These are phyloP conservation scores for Tulasnella calospora DNA, from an alignment of 768 basidiomycete species.

Conservation along the genomic window DNA sequence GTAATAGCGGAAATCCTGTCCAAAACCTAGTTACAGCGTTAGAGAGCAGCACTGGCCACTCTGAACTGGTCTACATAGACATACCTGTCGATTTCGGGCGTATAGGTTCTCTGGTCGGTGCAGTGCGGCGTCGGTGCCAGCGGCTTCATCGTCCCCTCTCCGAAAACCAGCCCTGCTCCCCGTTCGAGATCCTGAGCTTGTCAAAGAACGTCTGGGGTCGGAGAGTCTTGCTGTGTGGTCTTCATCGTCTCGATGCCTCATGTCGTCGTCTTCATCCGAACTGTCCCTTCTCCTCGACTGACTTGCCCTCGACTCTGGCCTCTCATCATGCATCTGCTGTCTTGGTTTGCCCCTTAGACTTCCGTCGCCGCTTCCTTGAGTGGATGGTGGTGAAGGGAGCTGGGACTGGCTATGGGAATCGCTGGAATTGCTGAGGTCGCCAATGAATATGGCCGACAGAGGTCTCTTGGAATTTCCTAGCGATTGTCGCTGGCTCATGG, in stretches of 20 bases:
- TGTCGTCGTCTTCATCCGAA: conserved; percentile 49
- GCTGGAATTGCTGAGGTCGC: conserved; percentile 18
- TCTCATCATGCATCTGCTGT: conserved; percentile 40
- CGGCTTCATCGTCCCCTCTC: not conserved
- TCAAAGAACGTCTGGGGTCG: conserved; percentile 35
- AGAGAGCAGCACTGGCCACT: conserved; percentile 19
- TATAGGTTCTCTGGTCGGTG: conserved; percentile 66
- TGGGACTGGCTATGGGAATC: conserved; percentile 37
- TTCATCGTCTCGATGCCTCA: conserved; percentile 51
- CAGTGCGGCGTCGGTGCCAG: conserved; percentile 5
- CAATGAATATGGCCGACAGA: conserved; percentile 28
- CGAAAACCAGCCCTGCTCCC: not conserved
- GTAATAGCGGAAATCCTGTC: conserved; percentile 58
- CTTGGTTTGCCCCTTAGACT: conserved; percentile 37
- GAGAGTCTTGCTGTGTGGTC: conserved; percentile 55
- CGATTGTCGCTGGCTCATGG: not conserved
- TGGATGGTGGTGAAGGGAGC: conserved; percentile 76
- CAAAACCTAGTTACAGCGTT: conserved; percentile 45
- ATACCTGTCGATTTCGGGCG: conserved; percentile 67
- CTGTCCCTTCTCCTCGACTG: conserved; percentile 41
- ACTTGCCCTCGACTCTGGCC: conserved; percentile 34
- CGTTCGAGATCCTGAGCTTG: not conserved
- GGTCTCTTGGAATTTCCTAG: conserved; percentile 20
- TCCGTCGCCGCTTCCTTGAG: conserved; percentile 73
- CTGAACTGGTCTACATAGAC: conserved; percentile 35